Conservation (phyloP, 768 basidiomycete species). For the Thelephora aurantiotincta region DNA sequence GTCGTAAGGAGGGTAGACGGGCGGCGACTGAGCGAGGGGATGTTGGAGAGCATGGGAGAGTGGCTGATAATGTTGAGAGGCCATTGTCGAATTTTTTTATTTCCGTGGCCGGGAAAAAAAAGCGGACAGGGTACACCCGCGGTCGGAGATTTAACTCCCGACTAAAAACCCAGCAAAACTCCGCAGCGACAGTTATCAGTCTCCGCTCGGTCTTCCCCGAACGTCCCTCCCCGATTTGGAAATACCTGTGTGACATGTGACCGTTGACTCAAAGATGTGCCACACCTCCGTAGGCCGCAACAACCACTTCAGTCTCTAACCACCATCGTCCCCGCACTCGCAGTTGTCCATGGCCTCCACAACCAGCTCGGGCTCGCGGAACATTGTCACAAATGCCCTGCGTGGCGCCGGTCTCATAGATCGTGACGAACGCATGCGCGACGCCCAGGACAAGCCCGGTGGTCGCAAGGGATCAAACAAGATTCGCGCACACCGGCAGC, state of each 20-base stretch:
- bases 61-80: conserved; percentile 65
- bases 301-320: conserved; percentile 3
- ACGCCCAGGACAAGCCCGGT: conserved; percentile 52
- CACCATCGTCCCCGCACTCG: conserved; percentile 1
- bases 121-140: conserved; percentile 1
- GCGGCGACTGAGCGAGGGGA: conserved; percentile 19
- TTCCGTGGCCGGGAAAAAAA: conserved; percentile 4
- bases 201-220: conserved; percentile 1
- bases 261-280: not conserved
- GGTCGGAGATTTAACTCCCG: too few species aligned
- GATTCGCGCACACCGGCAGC: conserved; percentile 42
- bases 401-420: conserved; percentile 66
- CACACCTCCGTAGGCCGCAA: conserved; percentile 5
- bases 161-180: too few species aligned
- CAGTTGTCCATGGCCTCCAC: conserved; percentile 39
- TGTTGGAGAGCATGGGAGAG: conserved; percentile 68
- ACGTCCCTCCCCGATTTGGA: too few species aligned
- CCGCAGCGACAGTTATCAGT: not conserved
- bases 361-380: conserved; percentile 40
- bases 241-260: too few species aligned
- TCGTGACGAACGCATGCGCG: conserved; percentile 63
- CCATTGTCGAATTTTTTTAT: conserved; percentile 36
- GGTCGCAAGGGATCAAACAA: conserved; percentile 60
- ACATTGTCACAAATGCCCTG: conserved; percentile 46
- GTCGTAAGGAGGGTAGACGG: conserved; percentile 13